phyloP scores from a whole-genome alignment of 1,284 basidiomycete species.

The Rhodotorula mucilaginosa region DNA sequence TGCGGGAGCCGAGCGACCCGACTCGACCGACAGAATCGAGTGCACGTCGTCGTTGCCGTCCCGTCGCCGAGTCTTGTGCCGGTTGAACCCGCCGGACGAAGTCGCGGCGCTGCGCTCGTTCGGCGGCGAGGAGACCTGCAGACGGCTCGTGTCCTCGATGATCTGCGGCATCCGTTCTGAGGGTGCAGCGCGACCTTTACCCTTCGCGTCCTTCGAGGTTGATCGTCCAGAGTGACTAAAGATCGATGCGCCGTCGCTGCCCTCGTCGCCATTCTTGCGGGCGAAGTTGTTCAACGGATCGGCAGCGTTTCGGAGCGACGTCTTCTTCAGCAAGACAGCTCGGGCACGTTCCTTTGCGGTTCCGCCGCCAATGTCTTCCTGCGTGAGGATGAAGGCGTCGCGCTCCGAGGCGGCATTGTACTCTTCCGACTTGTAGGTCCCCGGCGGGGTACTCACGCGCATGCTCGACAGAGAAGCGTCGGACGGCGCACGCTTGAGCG shows the following conservation, averaged over 20 bases:
- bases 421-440: slow-evolving; percentile 46
- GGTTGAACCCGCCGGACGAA: slow-evolving; percentile 14
- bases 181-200: slow-evolving; percentile 31
- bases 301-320: slow-evolving; percentile 64
- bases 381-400: slow-evolving; percentile 55
- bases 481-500: slow-evolving; percentile 82
- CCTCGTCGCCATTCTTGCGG: neutral
- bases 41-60: slow-evolving; percentile 45
- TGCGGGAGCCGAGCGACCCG: slow-evolving; percentile 33
- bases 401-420: slow-evolving; percentile 36
- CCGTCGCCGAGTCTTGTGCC: slow-evolving; percentile 40
- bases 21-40: slow-evolving; percentile 43
- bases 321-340: slow-evolving; percentile 91
- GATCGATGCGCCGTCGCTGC: neutral
- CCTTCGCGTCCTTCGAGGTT: slow-evolving; percentile 28
- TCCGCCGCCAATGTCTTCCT: slow-evolving; percentile 90
- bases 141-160: slow-evolving; percentile 40
- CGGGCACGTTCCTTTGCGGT: slow-evolving; percentile 78
- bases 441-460: neutral
- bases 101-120: slow-evolving; percentile 2
- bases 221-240: neutral
- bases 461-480: slow-evolving; percentile 43
- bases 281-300: slow-evolving; percentile 46
- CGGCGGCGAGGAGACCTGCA: slow-evolving; percentile 20
- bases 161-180: slow-evolving; percentile 42